Conservation (phyloP, 306 rosid genomes). For the Luffa aegyptiaca region DNA sequence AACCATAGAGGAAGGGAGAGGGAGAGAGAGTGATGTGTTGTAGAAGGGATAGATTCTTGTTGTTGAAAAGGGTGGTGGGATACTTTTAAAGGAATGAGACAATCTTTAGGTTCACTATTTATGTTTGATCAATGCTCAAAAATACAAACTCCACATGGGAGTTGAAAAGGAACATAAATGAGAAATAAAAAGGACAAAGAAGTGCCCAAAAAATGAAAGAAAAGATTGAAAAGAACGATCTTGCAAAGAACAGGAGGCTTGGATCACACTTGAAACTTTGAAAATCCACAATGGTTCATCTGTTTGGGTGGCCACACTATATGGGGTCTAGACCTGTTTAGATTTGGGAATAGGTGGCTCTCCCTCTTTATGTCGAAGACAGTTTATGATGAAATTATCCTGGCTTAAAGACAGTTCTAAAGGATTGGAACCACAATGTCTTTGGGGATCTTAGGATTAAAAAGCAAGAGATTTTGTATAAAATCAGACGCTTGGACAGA, state of each 20-base stretch:
- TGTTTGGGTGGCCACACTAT: background rate
- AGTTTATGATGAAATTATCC: background rate
- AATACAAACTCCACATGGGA: no score
- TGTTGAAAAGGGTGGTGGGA: background rate
- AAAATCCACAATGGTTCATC: background rate
- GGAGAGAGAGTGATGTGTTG: background rate
- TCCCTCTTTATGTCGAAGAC: background rate
- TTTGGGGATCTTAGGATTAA: background rate
- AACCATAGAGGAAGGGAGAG: background rate
- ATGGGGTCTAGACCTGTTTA: background rate
- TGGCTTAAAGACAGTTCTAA: background rate
- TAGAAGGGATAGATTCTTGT: background rate
- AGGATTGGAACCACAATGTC: background rate
- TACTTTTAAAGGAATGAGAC: background rate
- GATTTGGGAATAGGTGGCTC: background rate
- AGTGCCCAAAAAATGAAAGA: no score
- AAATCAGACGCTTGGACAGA: background rate
- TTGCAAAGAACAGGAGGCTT: no score
- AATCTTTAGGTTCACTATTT: background rate
- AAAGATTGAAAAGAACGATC: no score
- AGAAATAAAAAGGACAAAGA: no score
- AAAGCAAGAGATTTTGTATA: background rate
- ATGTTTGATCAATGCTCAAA: background rate
- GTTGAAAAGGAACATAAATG: no score
- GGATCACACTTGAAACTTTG: no score